Base-by-base conservation (phyloP, 2,329 filamentous ascomycete genomes). In the Colletotrichum lindemuthianum region DNA sequence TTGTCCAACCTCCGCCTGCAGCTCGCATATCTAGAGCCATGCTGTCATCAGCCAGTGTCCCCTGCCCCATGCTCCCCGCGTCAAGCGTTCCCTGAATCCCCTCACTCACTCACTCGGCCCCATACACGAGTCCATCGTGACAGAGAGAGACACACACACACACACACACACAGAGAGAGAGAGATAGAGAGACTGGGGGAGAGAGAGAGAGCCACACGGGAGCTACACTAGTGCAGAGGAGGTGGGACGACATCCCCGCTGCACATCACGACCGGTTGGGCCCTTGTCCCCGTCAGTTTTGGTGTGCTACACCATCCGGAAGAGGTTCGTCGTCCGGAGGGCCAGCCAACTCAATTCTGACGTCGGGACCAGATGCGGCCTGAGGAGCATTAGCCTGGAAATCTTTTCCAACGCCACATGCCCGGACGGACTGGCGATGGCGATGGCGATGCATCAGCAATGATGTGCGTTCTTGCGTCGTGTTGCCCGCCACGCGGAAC, bases 301-400 rank as follows among this genome's bases (percentile, higher is more conserved):
- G 9, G 51, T 48, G 51, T 65, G 40, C 9, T 47, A 43, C 63
- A 65, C 63, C 63, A 51, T 57, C 58, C 63, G 8, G 39, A 65
- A 63, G 12, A 33, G 52, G 63, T 6, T 63, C 41, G 15, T 57
- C 34, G 40, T 63, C 63, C 63, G 61, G 13, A 40, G 39, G 24
- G n/a, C 51, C 33, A 50, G 47, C 34, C 41, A 65, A 65, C 52
- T 55, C 59, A 56, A 57, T 52, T 52, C 59, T 15, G 63, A 65
- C 47, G 40, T 56, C 63, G 48, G 11, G 16, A 16, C 50, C 58
- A 15, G 8, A 49, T 33, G 15, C 13, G 39, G 15, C 9, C 15
- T 41, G 13, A 24, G 34, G 36, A 33, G 51, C 52, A 48, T 61
- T 65, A 56, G 61, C n/a, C 24, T 16, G 47, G 9, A 16, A 15